Evolutionary conservation across 768 basidiomycete genomes (phyloP).

Genomic region (Collybiopsis confluens): DNA sequence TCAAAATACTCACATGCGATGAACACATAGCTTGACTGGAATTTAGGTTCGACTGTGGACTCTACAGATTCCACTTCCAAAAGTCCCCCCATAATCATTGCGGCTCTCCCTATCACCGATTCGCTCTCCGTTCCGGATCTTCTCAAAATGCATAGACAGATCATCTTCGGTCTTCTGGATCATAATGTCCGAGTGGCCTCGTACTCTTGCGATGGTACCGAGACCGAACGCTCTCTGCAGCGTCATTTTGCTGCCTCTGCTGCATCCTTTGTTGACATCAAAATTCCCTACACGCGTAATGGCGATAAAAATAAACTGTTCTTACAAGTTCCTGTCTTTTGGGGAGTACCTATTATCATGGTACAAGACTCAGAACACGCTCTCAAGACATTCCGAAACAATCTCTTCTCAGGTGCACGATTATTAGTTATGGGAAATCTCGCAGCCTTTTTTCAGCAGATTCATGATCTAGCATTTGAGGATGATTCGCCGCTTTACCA

Average conservation of each 20-base stretch:
- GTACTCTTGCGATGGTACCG: conserved; percentile 32
- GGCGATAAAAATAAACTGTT: not conserved
- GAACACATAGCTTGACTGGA: not conserved
- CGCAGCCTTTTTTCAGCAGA: conserved; percentile 14
- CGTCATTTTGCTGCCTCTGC: conserved; percentile 9
- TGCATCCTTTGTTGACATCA: conserved; percentile 2
- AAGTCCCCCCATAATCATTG: conserved; percentile 30
- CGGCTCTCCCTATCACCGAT: conserved; percentile 25
- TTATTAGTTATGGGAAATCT: conserved; percentile 21
- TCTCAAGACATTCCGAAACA: conserved; percentile 27
- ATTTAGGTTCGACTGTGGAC: conserved; percentile 30
- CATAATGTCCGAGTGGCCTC: conserved; percentile 23
- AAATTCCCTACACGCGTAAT: not conserved
- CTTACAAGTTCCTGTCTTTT: conserved; percentile 13
- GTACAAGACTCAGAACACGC: conserved; percentile 31
- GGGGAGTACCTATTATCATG: conserved; percentile 16
- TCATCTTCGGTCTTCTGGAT: conserved; percentile 24
- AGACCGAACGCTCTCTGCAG: conserved; percentile 25
- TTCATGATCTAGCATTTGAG: conserved; percentile 16
- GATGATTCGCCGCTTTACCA: conserved; percentile 16
- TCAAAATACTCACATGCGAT: too few species aligned
- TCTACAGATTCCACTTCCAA: conserved; percentile 25
- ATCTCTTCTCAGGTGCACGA: conserved; percentile 26
- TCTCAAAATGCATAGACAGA: not conserved
- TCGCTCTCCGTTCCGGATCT: conserved; percentile 17